A percentile compares a stretch with the other conserved stretches of the same genome.
Evolutionary conservation across 139 green algal genomes (phyloP).

Genomic region (Deuterostichococcus epilithicus): DNA sequence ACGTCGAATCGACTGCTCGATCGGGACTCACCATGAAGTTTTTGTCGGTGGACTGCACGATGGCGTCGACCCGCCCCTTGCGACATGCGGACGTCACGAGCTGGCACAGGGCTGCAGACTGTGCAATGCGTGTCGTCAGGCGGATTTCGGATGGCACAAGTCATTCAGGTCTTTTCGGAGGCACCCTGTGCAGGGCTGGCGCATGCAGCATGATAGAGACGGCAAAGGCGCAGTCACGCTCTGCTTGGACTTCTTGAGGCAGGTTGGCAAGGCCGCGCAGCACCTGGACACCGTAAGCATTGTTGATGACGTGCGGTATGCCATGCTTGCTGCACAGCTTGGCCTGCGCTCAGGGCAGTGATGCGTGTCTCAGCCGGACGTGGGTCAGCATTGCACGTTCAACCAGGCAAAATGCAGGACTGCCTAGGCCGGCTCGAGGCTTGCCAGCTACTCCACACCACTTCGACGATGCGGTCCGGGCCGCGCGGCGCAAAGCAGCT

Average conservation of each 20-base stretch:
- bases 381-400: neutral
- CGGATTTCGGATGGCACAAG: too few relatives aligned
- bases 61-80: constrained; percentile 82
- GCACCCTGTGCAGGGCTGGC: too few relatives aligned
- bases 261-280: too few relatives aligned
- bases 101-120: neutral
- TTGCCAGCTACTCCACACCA: constrained; percentile 62
- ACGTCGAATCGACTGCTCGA: neutral
- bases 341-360: constrained; percentile 15
- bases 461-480: constrained; percentile 58
- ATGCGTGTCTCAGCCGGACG: neutral
- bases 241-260: too few relatives aligned
- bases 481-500: constrained; percentile 91
- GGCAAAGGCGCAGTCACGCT: too few relatives aligned
- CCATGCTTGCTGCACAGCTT: constrained; percentile 60
- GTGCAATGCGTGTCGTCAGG: too few relatives aligned
- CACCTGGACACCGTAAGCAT: constrained; percentile 98
- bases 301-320: constrained; percentile 94
- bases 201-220: too few relatives aligned
- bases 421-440: too few relatives aligned
- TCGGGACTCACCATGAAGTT: constrained; percentile 92
- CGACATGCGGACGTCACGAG: constrained; percentile 42
- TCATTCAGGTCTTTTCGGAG: too few relatives aligned
- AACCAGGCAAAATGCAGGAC: too few relatives aligned
- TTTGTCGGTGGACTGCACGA: constrained; percentile 87